phyloP scores from a whole-genome alignment of 805 yeast species.

The Candida pseudofarinosa region DNA sequence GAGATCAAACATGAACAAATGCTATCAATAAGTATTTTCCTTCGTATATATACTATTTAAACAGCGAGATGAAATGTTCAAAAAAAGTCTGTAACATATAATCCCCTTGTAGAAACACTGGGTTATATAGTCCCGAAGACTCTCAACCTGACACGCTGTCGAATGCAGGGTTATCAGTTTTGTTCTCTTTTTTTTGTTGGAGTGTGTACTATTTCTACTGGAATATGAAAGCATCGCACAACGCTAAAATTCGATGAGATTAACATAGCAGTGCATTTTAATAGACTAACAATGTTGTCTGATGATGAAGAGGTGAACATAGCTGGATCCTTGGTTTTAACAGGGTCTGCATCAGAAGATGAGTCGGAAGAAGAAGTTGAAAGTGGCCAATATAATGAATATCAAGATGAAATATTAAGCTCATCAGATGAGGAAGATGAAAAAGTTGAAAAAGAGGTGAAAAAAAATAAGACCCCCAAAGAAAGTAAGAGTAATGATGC shows the following conservation, averaged over 20 bases:
- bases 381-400: conserved; percentile 24
- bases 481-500: conserved; percentile 18
- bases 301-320: conserved; percentile 59
- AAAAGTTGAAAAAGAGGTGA: conserved; percentile 21
- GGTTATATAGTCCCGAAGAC: too few relatives aligned
- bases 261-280: background rate
- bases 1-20: too few relatives aligned
- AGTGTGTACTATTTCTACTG: background rate
- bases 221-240: background rate
- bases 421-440: conserved; percentile 48
- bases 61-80: too few relatives aligned
- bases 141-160: too few relatives aligned
- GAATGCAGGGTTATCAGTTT: too few relatives aligned
- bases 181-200: background rate
- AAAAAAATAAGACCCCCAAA: conserved; percentile 22
- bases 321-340: conserved; percentile 54
- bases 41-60: too few relatives aligned
- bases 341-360: conserved; percentile 35
- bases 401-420: conserved; percentile 51
- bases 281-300: conserved; percentile 15
- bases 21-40: too few relatives aligned
- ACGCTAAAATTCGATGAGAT: conserved; percentile 4
- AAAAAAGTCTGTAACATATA: too few relatives aligned
- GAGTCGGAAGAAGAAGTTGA: conserved; percentile 21
- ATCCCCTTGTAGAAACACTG: too few relatives aligned